A percentile compares a stretch with the other conserved stretches of the same genome.
phyloP scores from a whole-genome alignment of 2,329 filamentous ascomycete genomes.

The Monosporascus cannonballus region DNA sequence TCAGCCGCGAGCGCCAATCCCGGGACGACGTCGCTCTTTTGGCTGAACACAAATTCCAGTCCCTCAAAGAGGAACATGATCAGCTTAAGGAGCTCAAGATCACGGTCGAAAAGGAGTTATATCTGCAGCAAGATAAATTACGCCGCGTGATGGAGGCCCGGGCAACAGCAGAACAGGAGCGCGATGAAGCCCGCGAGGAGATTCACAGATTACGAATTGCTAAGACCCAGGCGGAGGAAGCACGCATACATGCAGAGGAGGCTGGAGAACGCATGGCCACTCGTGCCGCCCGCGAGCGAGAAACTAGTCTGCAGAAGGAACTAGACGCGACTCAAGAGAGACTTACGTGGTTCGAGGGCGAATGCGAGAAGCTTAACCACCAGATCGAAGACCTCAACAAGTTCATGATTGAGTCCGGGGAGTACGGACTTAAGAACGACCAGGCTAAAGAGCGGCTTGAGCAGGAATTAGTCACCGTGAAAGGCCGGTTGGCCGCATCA shows the following conservation, averaged over 20 bases:
- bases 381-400: constrained; percentile 83
- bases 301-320: constrained; percentile 70
- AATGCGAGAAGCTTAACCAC: constrained; percentile 67
- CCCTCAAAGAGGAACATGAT: constrained; percentile 79
- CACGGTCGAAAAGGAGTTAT: constrained; percentile 95
- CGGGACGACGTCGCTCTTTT: constrained; percentile 89
- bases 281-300: constrained; percentile 71
- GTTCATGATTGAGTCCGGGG: constrained; percentile 81
- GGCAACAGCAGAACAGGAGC: constrained; percentile 73
- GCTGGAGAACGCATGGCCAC: constrained; percentile 75
- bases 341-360: constrained; percentile 71
- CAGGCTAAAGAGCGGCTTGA: constrained; percentile 92
- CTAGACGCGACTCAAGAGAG: constrained; percentile 73
- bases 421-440: constrained; percentile 84
- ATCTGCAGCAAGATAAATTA: constrained; percentile 87
- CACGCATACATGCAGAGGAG: constrained; percentile 74
- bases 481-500: constrained; percentile 81
- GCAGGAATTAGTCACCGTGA: constrained; percentile 83
- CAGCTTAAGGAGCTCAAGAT: constrained; percentile 90
- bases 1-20: constrained; percentile 87
- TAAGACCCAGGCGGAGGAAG: constrained; percentile 80
- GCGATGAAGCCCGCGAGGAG: constrained; percentile 83
- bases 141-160: constrained; percentile 80
- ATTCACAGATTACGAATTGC: constrained; percentile 76
- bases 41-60: constrained; percentile 78